Percentiles rank a stretch among this genome's conserved stretches.
Evolutionary conservation across 331 rosid species (phyloP).

Genomic region (Quercus phellos): DNA sequence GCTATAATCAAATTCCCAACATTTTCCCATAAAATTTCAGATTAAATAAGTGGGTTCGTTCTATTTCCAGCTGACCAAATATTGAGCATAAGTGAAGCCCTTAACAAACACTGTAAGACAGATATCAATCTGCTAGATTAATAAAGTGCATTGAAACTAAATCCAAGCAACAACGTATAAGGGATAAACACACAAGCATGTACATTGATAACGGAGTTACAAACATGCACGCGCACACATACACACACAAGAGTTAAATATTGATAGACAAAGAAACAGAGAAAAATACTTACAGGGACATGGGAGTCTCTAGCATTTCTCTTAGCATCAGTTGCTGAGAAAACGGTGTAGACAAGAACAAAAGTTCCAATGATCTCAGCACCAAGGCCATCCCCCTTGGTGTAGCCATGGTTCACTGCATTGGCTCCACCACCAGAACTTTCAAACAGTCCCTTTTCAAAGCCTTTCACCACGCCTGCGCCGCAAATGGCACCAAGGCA

Average conservation of each 20-base stretch:
- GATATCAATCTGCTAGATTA: too few species aligned
- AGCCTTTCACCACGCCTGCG: slow-evolving; percentile 39
- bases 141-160: neutral
- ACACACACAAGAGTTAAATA: neutral
- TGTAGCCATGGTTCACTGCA: slow-evolving; percentile 26
- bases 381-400: slow-evolving; percentile 36
- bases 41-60: too few species aligned
- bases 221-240: too few species aligned
- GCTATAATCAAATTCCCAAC: too few species aligned
- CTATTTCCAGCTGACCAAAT: too few species aligned
- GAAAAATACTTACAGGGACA: slow-evolving; percentile 36
- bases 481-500: slow-evolving; percentile 41
- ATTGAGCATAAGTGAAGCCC: too few species aligned
- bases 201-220: too few species aligned
- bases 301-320: slow-evolving; percentile 45
- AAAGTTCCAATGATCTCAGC: slow-evolving; percentile 45
- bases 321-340: slow-evolving; percentile 49
- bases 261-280: neutral
- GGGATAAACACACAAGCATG: too few species aligned
- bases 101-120: too few species aligned
- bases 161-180: neutral
- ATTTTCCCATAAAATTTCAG: too few species aligned
- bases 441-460: slow-evolving; percentile 16
- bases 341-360: slow-evolving; percentile 40
- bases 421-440: slow-evolving; percentile 34